Conservation (phyloP, 2,329 filamentous ascomycete species). For the Xylaria digitata region DNA sequence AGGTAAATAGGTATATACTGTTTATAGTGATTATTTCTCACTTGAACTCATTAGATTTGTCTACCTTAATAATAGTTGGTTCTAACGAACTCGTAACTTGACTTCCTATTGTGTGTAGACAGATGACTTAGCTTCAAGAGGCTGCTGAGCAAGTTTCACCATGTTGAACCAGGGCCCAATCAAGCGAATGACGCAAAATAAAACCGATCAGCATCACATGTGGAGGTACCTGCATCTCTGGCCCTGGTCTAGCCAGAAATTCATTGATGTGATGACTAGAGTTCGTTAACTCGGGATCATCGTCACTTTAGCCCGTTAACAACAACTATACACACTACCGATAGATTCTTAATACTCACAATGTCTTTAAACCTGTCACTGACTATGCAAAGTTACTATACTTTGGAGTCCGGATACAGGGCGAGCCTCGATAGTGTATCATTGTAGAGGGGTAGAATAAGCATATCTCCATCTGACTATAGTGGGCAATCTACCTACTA, state of each 20-base stretch:
- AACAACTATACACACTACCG: not conserved
- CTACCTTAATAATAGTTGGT: too few species aligned
- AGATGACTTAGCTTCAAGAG: too few species aligned
- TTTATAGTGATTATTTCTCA: too few species aligned
- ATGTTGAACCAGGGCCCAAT: not conserved
- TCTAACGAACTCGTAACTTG: too few species aligned
- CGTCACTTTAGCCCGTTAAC: not conserved
- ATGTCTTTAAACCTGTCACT: not conserved
- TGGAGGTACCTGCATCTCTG: slow-evolving; percentile 19
- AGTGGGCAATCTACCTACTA: too few species aligned
- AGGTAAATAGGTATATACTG: too few species aligned
- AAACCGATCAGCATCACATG: slow-evolving; percentile 10
- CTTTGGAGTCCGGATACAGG: not conserved
- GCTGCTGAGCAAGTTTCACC: not conserved
- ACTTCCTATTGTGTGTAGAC: too few species aligned
- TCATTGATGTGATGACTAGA: not conserved
- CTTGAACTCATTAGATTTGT: too few species aligned
- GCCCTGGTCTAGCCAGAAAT: slow-evolving; percentile 1
- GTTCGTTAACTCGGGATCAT: not conserved
- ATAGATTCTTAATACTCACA: not conserved
- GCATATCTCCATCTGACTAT: not conserved
- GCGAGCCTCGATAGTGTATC: not conserved
- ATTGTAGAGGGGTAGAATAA: not conserved
- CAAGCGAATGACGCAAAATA: slow-evolving; percentile 2
- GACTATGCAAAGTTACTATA: not conserved